These are phyloP conservation scores for Bruguiera parviflora DNA, from an alignment of 345 rosid genomes.

Conservation along the genomic window DNA sequence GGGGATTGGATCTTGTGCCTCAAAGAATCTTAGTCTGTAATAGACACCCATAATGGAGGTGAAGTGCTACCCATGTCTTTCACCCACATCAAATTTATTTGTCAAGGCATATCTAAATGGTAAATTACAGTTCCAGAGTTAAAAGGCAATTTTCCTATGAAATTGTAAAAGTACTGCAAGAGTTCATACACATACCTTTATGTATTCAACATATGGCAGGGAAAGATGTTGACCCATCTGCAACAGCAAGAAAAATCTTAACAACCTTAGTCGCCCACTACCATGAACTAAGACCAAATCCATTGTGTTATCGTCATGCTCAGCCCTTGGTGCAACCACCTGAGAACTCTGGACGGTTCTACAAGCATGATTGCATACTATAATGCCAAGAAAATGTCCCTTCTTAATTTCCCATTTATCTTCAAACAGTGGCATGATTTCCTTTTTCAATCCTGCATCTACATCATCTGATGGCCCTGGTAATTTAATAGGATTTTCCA, in stretches of 20 bases:
- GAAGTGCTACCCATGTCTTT: no score
- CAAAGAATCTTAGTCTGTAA: no score
- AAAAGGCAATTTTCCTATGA: background rate
- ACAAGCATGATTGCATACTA: constrained; percentile 97
- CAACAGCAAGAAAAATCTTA: constrained; percentile 80
- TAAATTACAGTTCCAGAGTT: background rate
- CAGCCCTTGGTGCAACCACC: constrained; percentile 91
- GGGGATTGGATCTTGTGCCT: no score
- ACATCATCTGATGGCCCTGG: constrained; percentile 76
- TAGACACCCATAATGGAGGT: no score
- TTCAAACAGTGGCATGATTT: constrained; percentile 52
- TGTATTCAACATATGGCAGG: constrained; percentile 89
- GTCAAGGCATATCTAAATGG: no score
- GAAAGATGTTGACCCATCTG: constrained; percentile 88
- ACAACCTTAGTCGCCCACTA: constrained; percentile 71
- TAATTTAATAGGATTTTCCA: constrained; percentile 77
- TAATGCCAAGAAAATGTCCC: constrained; percentile 85
- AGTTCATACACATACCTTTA: constrained; percentile 57
- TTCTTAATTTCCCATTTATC: constrained; percentile 71
- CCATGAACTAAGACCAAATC: constrained; percentile 93
- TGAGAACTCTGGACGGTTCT: constrained; percentile 94
- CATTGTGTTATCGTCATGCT: constrained; percentile 79
- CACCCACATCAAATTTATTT: no score
- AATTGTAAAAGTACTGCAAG: background rate
- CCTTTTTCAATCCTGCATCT: constrained; percentile 58